Evolutionary conservation across 2,329 filamentous ascomycete genomes (phyloP), one percentile per base, ranked within the genome.

Genomic region (Erysiphe neolycopersici): DNA sequence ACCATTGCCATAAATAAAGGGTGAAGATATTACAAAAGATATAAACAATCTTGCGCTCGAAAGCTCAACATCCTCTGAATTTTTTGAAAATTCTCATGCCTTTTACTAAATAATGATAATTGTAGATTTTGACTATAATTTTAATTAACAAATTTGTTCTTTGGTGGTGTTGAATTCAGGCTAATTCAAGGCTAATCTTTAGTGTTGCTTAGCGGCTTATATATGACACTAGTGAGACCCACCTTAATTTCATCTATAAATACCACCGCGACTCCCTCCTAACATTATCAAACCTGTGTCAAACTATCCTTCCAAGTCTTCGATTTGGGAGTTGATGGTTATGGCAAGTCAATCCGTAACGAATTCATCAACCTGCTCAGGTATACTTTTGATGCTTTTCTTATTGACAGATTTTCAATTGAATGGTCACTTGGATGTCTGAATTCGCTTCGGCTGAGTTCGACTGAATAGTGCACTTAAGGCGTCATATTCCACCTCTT

Each of bases 381-480:
- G 47, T 49, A 13, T 49, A 32, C 43, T 44, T 32, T 75, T 83
- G 79, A 73, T 84, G 77, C 79, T 69, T 75, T 79, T 82, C 79
- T 78, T 74, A 81, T 84, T 79, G 82, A 92, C 84, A 89, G 80
- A 76, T 89, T 77, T 81, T 61, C 91, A 77, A 93, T 61, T 56
- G 71, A 89, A 64, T 61, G 63, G 66, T 65, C 60, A 63, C 64
- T 61, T 46, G 64, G 63, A 67, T 6, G 68, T 71, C 70, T 71
- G 68, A 71, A 72, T 67, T 80, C 75, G 75, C 69, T 62, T 59
- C 64, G 68, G 66, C 64, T 52, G 76, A 82, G 71, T 70, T 72
- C 69, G 67, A 69, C 65, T 64, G 63, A 64, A 62, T 59, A 59
- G 60, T 63, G 59, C 59, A 62, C 19, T 22, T 62, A 64, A 67